Evolutionary conservation across 2,329 filamentous ascomycete species (phyloP).

Genomic region (Penicillium sp.): DNA sequence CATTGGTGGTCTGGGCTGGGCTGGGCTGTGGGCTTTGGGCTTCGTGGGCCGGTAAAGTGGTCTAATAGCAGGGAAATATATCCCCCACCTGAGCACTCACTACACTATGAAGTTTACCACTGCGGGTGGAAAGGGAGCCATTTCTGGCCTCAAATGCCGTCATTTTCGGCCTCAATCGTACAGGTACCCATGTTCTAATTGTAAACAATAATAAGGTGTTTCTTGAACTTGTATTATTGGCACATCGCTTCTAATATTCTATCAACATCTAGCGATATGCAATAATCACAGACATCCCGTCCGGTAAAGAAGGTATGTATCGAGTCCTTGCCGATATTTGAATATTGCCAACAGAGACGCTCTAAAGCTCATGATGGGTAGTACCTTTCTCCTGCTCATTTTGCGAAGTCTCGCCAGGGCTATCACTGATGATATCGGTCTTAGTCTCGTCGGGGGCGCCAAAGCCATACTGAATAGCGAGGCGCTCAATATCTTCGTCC

Average conservation of each 20-base stretch:
- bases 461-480: slow-evolving; percentile 19
- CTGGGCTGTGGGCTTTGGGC: no score
- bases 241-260: neutral
- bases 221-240: neutral
- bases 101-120: no score
- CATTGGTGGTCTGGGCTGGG: no score
- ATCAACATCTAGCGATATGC: neutral
- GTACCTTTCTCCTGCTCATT: neutral
- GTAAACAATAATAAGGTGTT: neutral
- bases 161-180: no score
- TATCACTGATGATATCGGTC: neutral
- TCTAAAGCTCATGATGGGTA: neutral
- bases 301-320: neutral
- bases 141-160: no score
- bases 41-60: no score
- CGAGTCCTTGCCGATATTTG: neutral
- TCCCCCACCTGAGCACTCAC: no score
- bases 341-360: neutral
- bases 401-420: neutral
- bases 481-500: slow-evolving; percentile 18
- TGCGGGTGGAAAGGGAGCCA: no score
- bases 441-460: neutral
- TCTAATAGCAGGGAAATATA: no score
- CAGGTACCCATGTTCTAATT: no score
- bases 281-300: neutral